phyloP scores from a whole-genome alignment of 306 rosid species.

The Casuarina glauca region DNA sequence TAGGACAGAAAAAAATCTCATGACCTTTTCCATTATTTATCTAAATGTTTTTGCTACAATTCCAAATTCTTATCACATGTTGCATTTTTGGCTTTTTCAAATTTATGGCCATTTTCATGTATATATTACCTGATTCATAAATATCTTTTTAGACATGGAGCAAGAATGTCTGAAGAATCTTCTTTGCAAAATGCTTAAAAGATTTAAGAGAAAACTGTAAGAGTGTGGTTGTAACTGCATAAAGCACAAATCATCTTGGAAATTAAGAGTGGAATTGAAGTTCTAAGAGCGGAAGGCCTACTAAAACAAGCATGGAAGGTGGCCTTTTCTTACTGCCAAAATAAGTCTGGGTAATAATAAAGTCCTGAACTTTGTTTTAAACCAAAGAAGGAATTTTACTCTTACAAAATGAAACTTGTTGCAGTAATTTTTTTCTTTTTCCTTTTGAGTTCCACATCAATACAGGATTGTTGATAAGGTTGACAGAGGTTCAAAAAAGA shows the following conservation, averaged over 20 bases:
- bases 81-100: background rate
- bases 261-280: background rate
- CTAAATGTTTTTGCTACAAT: background rate
- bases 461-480: background rate
- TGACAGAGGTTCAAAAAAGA: background rate
- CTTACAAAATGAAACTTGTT: too few species aligned
- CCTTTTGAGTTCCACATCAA: too few species aligned
- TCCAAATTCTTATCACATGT: background rate
- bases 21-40: background rate
- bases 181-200: too few species aligned
- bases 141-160: background rate
- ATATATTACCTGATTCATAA: background rate
- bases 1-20: background rate
- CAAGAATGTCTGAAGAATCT: background rate
- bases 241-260: background rate
- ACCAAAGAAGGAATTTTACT: background rate
- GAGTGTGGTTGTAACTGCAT: background rate
- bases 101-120: background rate
- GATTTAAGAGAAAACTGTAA: too few species aligned
- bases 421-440: too few species aligned
- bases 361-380: background rate
- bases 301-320: background rate
- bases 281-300: background rate
- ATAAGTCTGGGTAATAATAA: background rate
- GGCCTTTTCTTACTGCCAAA: background rate